Percentiles rank a stretch among this genome's conserved stretches.
Evolutionary conservation across 2,329 filamentous ascomycete species (phyloP).

Genomic region (Ascosphaera pollenicola): DNA sequence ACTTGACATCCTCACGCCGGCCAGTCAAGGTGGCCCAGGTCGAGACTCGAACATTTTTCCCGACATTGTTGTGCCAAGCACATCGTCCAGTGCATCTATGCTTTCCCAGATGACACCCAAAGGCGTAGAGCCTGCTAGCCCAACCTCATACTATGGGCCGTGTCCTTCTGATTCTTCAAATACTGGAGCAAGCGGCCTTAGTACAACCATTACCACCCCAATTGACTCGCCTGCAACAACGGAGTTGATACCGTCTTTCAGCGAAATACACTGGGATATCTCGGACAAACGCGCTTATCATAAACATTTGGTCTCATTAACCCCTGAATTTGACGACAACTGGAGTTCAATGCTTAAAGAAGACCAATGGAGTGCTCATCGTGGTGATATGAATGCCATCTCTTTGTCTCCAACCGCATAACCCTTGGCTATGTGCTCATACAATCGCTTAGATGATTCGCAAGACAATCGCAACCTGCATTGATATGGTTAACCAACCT

Average conservation of each 20-base stretch:
- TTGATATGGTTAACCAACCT: no score
- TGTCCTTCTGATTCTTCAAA: neutral
- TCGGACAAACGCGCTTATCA: neutral
- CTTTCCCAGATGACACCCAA: neutral
- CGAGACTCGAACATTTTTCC: neutral
- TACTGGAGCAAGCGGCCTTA: slow-evolving; percentile 10
- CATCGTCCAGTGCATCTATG: neutral
- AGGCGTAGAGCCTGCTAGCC: neutral
- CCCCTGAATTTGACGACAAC: neutral
- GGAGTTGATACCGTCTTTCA: neutral
- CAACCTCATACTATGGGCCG: neutral
- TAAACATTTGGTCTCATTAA: neutral
- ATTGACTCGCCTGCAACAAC: neutral
- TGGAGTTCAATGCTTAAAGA: neutral
- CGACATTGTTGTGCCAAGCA: neutral
- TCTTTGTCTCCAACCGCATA: neutral
- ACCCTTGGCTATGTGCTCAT: neutral
- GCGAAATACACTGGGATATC: neutral
- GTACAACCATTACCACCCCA: slow-evolving; percentile 8
- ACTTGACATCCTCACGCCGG: no score
- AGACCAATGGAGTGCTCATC: neutral
- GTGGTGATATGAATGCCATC: neutral
- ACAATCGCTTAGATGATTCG: neutral
- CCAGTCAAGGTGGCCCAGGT: neutral
- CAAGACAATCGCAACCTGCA: neutral